Evolutionary conservation across 1,139 yeast species (phyloP), one percentile per base, ranked within the genome.

Genomic region (Debaryomycetaceae sp.): DNA sequence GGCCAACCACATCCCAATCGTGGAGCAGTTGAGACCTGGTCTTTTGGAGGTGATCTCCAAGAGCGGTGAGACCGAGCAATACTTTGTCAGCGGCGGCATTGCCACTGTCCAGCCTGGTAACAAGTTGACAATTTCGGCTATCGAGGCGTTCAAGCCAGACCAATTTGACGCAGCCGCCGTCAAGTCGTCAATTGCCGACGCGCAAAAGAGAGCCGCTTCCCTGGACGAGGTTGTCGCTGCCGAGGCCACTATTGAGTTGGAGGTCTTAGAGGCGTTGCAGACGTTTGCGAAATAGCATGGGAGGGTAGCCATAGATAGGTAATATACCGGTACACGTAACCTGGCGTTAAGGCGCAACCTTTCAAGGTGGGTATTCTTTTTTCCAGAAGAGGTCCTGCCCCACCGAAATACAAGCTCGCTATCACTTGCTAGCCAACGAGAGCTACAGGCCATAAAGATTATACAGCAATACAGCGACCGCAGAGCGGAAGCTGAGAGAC

Each of bases 41-140:
- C 75, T 93, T 42, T 83, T 91, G 50, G 96, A 89, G 65, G 78
- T 91, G 56, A 80, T 86, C 48, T 88, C 85, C 60, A 73, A 80
- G 55, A 63, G 79, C 34, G 93, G 91, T 46, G 69, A 77, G 51
- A 64, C 78, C 43, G 75, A 78, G 56, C 86, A 85, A 71, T 86
- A 83, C 65, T 91, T 72, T 65, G 91, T 91, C 46, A 79, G 95
- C 43, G 98, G 98, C 45, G 99, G 99, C 44, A 83, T 91, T 53
- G 98, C 96, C 43, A 80, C 95, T 39, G 95, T 93, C 42, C 91
- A 86, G 61, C 97, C 96, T 62, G 95, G 89, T 53, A 88, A 95
- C 51, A 75, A 82, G 53, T 73, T 93, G 59, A 80, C 86, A 56
- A 82, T 91, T 63, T 83, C 93, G 58, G 94, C 96, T 45, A 84